Conservation (phyloP, 2,329 filamentous ascomycete genomes). For the Colletotrichum sp. region DNA sequence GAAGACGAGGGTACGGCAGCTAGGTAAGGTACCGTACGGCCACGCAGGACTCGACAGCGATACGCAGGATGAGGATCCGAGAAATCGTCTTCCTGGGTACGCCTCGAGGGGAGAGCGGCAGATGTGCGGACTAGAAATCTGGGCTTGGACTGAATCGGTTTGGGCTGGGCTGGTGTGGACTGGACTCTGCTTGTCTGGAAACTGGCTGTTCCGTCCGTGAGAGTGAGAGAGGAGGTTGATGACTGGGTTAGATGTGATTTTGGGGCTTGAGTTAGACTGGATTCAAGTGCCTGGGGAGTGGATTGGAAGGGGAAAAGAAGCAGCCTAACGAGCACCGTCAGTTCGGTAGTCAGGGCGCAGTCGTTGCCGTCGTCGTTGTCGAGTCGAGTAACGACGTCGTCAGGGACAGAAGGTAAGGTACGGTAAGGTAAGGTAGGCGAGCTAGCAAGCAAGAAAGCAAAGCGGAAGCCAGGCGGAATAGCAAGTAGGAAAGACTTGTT, state of each 20-base stretch:
- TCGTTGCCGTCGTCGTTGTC: background rate
- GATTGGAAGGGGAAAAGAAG: background rate
- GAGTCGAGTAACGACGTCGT: background rate
- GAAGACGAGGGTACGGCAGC: background rate
- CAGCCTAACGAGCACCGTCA: background rate
- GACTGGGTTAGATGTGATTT: background rate
- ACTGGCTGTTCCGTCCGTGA: background rate
- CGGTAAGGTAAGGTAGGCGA: background rate
- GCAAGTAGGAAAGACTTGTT: background rate
- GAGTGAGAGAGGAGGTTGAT: background rate
- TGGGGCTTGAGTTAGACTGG: background rate
- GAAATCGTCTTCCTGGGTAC: background rate
- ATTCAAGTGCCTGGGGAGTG: background rate
- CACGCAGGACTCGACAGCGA: background rate
- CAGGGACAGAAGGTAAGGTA: background rate
- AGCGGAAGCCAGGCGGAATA: background rate
- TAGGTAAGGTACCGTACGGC: background rate
- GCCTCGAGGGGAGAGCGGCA: background rate
- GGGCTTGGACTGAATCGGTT: background rate
- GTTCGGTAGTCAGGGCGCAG: background rate
- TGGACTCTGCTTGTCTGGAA: background rate
- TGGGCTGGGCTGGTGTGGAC: background rate
- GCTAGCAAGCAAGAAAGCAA: background rate
- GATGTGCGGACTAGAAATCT: background rate
- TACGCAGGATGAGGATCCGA: background rate